Conservation (phyloP, 306 rosid genomes). For the Herpetospermum pedunculosum region DNA sequence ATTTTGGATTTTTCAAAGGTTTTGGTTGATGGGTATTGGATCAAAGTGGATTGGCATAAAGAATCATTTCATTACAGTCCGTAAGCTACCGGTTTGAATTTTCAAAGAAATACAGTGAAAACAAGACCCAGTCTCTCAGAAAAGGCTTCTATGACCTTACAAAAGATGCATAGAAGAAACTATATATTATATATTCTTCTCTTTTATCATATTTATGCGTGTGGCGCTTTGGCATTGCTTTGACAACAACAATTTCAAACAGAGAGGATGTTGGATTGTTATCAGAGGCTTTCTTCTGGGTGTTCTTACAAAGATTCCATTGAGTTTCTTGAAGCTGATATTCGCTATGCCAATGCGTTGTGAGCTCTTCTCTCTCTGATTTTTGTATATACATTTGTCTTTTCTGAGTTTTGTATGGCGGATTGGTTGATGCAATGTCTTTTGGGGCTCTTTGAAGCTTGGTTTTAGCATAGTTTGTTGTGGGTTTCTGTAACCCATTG, state of each 20-base stretch:
- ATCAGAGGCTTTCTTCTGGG: conserved; percentile 35
- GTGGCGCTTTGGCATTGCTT: not conserved
- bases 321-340: conserved; percentile 60
- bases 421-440: not conserved
- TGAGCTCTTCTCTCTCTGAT: conserved; percentile 21
- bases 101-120: not conserved
- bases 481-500: not conserved
- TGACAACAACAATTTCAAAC: not conserved
- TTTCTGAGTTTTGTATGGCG: not conserved
- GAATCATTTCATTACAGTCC: not conserved
- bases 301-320: conserved; percentile 49
- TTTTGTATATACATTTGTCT: not conserved
- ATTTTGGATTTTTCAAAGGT: not conserved
- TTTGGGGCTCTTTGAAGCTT: not conserved
- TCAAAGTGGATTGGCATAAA: not conserved
- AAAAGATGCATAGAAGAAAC: not conserved
- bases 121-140: not conserved
- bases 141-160: not conserved
- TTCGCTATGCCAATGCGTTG: conserved; percentile 67
- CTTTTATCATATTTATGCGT: not conserved
- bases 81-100: not conserved
- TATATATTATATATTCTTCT: not conserved
- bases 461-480: not conserved
- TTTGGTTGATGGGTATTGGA: not conserved
- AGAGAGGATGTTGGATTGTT: conserved; percentile 32